Percentiles rank a stretch among this genome's conserved stretches.
phyloP scores from a whole-genome alignment of 1,284 basidiomycete species.

The Cystobasidium slooffiae region DNA sequence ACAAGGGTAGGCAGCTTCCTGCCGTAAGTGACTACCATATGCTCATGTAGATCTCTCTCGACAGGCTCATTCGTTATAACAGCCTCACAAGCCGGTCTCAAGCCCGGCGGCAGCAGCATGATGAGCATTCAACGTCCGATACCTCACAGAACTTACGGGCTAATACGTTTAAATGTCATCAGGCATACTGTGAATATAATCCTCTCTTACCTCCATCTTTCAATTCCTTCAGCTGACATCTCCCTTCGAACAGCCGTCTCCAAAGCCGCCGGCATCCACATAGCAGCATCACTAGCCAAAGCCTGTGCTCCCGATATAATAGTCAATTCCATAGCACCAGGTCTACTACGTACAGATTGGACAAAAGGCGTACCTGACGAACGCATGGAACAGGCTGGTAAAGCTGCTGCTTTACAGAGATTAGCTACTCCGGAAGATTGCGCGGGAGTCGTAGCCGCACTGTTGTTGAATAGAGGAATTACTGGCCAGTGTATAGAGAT shows the following conservation, averaged over 20 bases:
- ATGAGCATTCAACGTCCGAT: conserved; percentile 37
- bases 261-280: conserved; percentile 50
- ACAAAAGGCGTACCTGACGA: conserved; percentile 46
- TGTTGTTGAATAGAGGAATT: conserved; percentile 18
- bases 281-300: conserved; percentile 49
- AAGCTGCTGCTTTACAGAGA: conserved; percentile 3
- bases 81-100: conserved; percentile 46
- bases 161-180: neutral
- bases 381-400: conserved; percentile 37
- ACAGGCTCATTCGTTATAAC: conserved; percentile 48
- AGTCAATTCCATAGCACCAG: conserved; percentile 50
- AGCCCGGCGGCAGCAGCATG: conserved; percentile 50
- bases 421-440: conserved; percentile 14
- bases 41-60: neutral
- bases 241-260: conserved; percentile 44
- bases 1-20: conserved; percentile 31
- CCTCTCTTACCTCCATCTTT: neutral
- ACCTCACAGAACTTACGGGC: neutral
- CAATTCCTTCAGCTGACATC: neutral
- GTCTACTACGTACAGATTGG: conserved; percentile 52
- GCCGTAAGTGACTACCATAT: neutral
- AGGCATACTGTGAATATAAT: conserved; percentile 25
- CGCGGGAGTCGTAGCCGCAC: neutral
- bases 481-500: conserved; percentile 33
- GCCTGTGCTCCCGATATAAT: conserved; percentile 47